phyloP scores from a whole-genome alignment of 805 yeast genomes.

The Yamadazyma philogaea region DNA sequence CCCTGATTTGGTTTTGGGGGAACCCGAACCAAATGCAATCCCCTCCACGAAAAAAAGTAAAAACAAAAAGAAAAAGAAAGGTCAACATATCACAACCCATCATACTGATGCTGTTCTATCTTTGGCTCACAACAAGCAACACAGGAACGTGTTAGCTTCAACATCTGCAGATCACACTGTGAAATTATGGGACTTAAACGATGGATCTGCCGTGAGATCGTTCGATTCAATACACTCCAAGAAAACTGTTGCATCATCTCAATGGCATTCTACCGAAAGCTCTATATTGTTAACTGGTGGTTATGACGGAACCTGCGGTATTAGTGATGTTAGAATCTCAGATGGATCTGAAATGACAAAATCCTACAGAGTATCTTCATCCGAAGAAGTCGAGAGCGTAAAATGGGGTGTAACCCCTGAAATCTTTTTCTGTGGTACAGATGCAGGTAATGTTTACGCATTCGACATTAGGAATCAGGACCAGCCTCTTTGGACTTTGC shows the following conservation, averaged over 20 bases:
- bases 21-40: conserved; percentile 47
- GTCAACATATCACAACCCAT: conserved; percentile 61
- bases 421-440: conserved; percentile 83
- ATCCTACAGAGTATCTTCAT: conserved; percentile 56
- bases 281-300: conserved; percentile 85
- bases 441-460: conserved; percentile 82
- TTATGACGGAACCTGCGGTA: conserved; percentile 77
- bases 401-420: conserved; percentile 59
- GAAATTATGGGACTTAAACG: conserved; percentile 88
- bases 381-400: conserved; percentile 83
- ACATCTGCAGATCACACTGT: conserved; percentile 95
- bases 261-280: conserved; percentile 74
- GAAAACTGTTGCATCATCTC: conserved; percentile 78
- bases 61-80: conserved; percentile 47
- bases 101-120: conserved; percentile 95
- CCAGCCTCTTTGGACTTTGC: conserved; percentile 87
- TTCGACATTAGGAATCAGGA: conserved; percentile 74
- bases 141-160: conserved; percentile 84
- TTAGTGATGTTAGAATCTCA: conserved; percentile 80
- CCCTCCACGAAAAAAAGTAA: conserved; percentile 42
- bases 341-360: conserved; percentile 59
- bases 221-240: conserved; percentile 67
- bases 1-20: conserved; percentile 92
- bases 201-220: conserved; percentile 74
- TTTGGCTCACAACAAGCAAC: conserved; percentile 73